phyloP scores from a whole-genome alignment of 345 rosid species.

The Eucalyptus erythrocorys region DNA sequence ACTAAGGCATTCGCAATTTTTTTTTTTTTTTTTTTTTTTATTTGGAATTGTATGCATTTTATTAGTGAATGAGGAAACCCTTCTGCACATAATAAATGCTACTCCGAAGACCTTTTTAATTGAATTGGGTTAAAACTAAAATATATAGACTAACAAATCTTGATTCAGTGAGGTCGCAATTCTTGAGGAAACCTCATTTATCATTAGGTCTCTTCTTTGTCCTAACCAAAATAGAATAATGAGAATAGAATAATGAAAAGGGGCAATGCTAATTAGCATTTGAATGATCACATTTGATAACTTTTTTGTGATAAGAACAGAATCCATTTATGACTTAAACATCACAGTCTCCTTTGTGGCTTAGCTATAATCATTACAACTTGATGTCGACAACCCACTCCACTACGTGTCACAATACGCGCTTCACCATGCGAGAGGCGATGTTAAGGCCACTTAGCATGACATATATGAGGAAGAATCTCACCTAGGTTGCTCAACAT shows the following conservation, averaged over 20 bases:
- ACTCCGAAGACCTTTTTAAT: not conserved
- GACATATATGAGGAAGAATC: not conserved
- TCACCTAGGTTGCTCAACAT: not conserved
- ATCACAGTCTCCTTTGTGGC: not conserved
- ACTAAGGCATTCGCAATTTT: not conserved
- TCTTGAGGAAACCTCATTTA: not conserved
- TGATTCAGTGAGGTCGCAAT: not conserved
- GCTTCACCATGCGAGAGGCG: not conserved
- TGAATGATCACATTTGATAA: not conserved
- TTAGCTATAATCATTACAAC: not conserved
- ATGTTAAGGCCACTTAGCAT: not conserved
- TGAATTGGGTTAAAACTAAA: not conserved
- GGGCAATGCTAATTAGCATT: not conserved
- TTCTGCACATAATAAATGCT: not conserved
- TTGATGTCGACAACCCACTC: not conserved
- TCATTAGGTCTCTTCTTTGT: not conserved
- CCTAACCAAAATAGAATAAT: not conserved
- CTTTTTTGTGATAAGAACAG: not conserved
- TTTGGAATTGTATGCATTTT: not conserved
- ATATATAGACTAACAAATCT: not conserved
- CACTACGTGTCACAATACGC: not conserved
- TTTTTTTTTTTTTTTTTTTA: rapidly evolving
- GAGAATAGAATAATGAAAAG: not conserved
- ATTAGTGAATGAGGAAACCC: not conserved
- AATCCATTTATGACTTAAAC: not conserved